Percentiles rank a stretch among this genome's conserved stretches.
Conservation (phyloP, 345 rosid genomes). For the Sapria himalayana region DNA sequence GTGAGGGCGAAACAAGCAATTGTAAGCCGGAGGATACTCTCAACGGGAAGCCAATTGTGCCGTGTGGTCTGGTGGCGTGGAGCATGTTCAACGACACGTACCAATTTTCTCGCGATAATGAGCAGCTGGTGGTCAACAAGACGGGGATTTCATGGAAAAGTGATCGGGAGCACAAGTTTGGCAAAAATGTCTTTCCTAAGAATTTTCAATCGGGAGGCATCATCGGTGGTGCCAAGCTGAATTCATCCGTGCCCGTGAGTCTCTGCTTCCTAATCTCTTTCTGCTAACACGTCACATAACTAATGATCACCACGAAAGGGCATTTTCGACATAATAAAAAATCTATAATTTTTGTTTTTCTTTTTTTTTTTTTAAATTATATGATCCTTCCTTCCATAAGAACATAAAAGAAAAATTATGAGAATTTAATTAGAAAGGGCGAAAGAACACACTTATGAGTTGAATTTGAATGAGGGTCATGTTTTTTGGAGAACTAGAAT, state of each 20-base stretch:
- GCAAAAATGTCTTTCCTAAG: constrained; percentile 51
- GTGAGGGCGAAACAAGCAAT: constrained; percentile 15
- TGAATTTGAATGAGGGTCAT: too few species aligned
- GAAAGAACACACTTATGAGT: too few species aligned
- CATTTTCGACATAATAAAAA: neutral
- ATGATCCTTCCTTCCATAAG: too few species aligned
- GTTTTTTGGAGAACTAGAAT: too few species aligned
- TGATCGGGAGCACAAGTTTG: constrained; percentile 81
- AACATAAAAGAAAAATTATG: too few species aligned
- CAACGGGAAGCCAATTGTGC: constrained; percentile 33
- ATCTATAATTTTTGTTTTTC: neutral
- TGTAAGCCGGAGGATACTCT: constrained; percentile 53
- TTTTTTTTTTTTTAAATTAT: too few species aligned
- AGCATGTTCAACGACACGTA: constrained; percentile 93
- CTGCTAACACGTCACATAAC: too few species aligned
- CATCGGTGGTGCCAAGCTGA: constrained; percentile 35
- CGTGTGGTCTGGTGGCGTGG: constrained; percentile 99
- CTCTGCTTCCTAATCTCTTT: too few species aligned
- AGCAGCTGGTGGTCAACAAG: constrained; percentile 35
- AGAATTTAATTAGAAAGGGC: too few species aligned
- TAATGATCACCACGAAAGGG: neutral
- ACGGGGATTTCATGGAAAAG: constrained; percentile 80
- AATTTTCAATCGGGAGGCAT: constrained; percentile 58
- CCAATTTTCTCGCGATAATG: constrained; percentile 24
- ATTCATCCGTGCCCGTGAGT: constrained; percentile 39